Percentiles rank a stretch among this genome's conserved stretches.
Evolutionary conservation across 371 early-diverging fungal genomes (phyloP).

Genomic region (Rhizomucor miehei): DNA sequence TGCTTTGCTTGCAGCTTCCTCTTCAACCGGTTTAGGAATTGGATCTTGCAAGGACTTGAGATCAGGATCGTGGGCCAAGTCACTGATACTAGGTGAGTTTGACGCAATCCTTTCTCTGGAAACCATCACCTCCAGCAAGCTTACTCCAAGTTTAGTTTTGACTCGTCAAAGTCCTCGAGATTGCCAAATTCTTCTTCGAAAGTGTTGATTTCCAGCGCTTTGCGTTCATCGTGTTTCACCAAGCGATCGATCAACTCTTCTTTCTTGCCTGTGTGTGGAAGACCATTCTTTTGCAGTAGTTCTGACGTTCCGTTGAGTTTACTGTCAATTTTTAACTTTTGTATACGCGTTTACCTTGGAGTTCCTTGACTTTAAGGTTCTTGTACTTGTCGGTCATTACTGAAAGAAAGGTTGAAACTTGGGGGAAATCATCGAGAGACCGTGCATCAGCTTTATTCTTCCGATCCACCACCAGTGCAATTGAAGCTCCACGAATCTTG

Average conservation of each 20-base stretch:
- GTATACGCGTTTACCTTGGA: conserved; percentile 45
- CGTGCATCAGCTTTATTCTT: too few species aligned
- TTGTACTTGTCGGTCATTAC: conserved; percentile 50
- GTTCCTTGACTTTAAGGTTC: conserved; percentile 60
- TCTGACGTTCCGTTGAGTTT: conserved; percentile 21
- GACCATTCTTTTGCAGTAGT: conserved; percentile 51
- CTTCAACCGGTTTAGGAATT: neutral
- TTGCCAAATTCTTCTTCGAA: conserved; percentile 40
- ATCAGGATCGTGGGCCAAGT: conserved; percentile 13
- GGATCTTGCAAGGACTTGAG: conserved; percentile 14
- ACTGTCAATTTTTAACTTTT: too few species aligned
- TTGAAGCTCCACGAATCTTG: too few species aligned
- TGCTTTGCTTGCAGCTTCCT: neutral
- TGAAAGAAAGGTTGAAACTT: too few species aligned
- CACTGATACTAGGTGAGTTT: neutral
- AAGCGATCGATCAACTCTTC: conserved; percentile 66
- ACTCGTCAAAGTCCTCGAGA: conserved; percentile 42
- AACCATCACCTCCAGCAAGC: neutral
- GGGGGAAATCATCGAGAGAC: too few species aligned
- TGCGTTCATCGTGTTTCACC: conserved; percentile 54
- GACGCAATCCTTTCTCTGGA: too few species aligned
- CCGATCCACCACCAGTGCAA: too few species aligned
- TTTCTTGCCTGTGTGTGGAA: conserved; percentile 63
- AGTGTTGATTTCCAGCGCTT: conserved; percentile 43
- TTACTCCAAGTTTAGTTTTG: conserved; percentile 32